Conservation (phyloP, 2,329 filamentous ascomycete genomes). For the Botryotinia globosa region DNA sequence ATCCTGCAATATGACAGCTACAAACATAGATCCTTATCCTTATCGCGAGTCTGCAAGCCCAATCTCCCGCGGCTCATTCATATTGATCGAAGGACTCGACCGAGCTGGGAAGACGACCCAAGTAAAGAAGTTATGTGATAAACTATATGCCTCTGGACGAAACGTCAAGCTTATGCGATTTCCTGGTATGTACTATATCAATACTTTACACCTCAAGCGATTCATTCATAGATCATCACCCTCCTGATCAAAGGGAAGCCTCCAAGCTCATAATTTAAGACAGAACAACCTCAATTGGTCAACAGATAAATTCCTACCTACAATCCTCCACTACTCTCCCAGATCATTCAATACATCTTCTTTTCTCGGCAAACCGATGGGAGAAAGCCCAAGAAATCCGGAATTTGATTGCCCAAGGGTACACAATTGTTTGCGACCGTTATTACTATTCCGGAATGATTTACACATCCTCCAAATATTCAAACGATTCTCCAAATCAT, state of each 20-base stretch:
- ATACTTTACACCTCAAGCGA: not conserved
- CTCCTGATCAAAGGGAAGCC: not conserved
- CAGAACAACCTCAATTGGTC: constrained; percentile 63
- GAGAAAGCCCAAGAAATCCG: constrained; percentile 50
- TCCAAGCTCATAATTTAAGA: constrained; percentile 44
- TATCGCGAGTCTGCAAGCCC: constrained; percentile 33
- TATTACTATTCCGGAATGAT: constrained; percentile 96
- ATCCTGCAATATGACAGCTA: constrained; percentile 23
- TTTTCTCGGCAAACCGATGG: constrained; percentile 74
- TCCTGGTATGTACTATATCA: constrained; percentile 50
- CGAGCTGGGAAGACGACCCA: constrained; percentile 72
- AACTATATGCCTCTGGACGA: constrained; percentile 50
- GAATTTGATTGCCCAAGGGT: constrained; percentile 58
- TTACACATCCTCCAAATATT: constrained; percentile 85
- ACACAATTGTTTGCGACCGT: constrained; percentile 79
- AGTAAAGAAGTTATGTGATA: constrained; percentile 55
- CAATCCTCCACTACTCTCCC: constrained; percentile 57
- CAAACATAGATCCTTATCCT: constrained; percentile 23
- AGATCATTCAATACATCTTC: constrained; percentile 68
- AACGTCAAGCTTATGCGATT: constrained; percentile 61
- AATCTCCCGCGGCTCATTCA: constrained; percentile 54
- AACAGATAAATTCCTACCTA: constrained; percentile 67
- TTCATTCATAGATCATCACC: not conserved
- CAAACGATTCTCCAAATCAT: constrained; percentile 46
- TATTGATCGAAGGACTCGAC: constrained; percentile 71